phyloP scores from a whole-genome alignment of 768 basidiomycete genomes.

The Collybiopsis luxurians region DNA sequence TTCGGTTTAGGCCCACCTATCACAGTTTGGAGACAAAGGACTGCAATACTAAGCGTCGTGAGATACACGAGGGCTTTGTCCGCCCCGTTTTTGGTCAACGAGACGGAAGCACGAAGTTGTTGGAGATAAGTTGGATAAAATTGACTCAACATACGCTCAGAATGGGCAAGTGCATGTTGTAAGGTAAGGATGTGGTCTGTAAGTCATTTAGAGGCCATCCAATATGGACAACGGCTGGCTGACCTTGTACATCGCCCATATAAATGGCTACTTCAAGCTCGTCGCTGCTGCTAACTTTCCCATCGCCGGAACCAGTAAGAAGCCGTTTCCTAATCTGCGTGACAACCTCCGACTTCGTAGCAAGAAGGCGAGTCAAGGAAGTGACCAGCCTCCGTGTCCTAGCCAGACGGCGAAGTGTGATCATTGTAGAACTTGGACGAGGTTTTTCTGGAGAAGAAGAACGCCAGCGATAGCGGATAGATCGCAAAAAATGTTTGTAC shows the following conservation, averaged over 20 bases:
- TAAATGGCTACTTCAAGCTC: conserved; percentile 79
- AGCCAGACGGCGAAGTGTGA: conserved; percentile 75
- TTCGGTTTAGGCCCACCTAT: conserved; percentile 41
- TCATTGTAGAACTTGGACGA: conserved; percentile 24
- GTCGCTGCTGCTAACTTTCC: conserved; percentile 38
- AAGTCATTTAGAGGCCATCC: not conserved
- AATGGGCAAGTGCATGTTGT: conserved; percentile 80
- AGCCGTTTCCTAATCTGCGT: conserved; percentile 77
- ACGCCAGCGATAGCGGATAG: conserved; percentile 18
- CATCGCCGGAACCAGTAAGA: conserved; percentile 34
- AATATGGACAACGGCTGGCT: conserved; percentile 11
- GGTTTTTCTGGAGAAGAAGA: not conserved
- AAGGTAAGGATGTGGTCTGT: conserved; percentile 88
- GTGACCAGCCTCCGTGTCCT: conserved; percentile 76
- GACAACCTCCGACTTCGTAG: conserved; percentile 80
- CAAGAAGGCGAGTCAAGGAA: conserved; percentile 70
- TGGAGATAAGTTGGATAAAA: conserved; percentile 85
- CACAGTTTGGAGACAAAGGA: conserved; percentile 61
- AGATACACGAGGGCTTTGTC: conserved; percentile 69
- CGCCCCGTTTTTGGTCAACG: conserved; percentile 55
- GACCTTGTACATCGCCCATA: conserved; percentile 91
- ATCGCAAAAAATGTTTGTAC: conserved; percentile 34
- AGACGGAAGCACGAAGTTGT: conserved; percentile 64
- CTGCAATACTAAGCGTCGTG: conserved; percentile 62
- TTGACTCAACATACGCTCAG: conserved; percentile 85